phyloP scores from a whole-genome alignment of 176 grass and related monocot genomes.

The Coix lacrymajobi region DNA sequence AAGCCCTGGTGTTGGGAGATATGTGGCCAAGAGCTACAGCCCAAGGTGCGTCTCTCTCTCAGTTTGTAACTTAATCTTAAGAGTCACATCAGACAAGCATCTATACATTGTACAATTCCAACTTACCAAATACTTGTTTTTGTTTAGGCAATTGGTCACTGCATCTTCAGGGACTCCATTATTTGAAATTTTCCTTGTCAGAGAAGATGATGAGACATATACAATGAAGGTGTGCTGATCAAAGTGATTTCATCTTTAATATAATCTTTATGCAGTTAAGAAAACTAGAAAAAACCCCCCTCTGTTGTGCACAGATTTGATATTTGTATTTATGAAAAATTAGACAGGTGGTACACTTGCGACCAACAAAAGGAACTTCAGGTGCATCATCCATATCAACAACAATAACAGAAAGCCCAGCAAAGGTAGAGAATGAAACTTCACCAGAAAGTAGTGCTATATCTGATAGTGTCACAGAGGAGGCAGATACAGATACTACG shows the following conservation, averaged over 20 bases:
- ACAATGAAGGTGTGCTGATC: conserved; percentile 68
- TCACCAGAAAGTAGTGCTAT: conserved; percentile 25
- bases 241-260: conserved; percentile 15
- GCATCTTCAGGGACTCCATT: conserved; percentile 78
- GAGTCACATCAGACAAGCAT: background rate
- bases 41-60: conserved; percentile 43
- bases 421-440: conserved; percentile 32
- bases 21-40: conserved; percentile 85
- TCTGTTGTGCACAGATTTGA: conserved; percentile 24
- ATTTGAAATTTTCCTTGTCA: conserved; percentile 89
- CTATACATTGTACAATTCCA: background rate
- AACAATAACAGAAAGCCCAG: conserved; percentile 29
- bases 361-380: conserved; percentile 55
- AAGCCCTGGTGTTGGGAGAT: conserved; percentile 78
- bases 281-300: background rate
- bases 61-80: background rate
- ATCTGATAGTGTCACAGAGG: conserved; percentile 15
- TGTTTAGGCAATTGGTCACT: conserved; percentile 65
- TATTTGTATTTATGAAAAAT: conserved; percentile 47
- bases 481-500: conserved; percentile 29
- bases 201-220: conserved; percentile 57
- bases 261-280: conserved; percentile 14
- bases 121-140: conserved; percentile 8
- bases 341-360: conserved; percentile 86
- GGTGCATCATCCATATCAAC: conserved; percentile 28